Base-by-base conservation (phyloP, 2,329 filamentous ascomycete species). In the Fusarium equiseti region DNA sequence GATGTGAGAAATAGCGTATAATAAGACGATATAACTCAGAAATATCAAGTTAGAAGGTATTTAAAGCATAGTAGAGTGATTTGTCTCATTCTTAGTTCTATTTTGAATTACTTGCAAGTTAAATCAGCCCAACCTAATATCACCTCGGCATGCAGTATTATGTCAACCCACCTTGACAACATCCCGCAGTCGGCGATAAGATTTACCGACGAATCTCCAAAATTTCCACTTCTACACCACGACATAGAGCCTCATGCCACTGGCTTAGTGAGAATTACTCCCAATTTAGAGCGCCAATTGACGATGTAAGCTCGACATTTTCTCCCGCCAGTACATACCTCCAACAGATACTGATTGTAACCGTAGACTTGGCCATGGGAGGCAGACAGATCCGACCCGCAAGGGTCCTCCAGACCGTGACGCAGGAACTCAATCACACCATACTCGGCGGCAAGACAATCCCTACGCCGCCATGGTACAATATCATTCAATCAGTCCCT, bases 401-500 rank as follows among this genome's bases (percentile, higher is more conserved):
- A 43, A 79, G 82, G 77, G 82, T 87, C 75, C 83, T 82, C 73
- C 81, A 85, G 75, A 80, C 81, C 64, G 81, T 85, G 66, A 77
- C 81, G 27, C 77, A 80, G 53, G 79, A 86, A 70, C 76, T 87
- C 58, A 80, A 82, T 73, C 80, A 82, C 68, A 78, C 75, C 52
- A 76, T 83, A 68, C 78, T 84, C 55, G 73, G 70, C 63, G 72
- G 80, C 65, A 75, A 64, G 66, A 76, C 75, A 55, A 75, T 78
- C 75, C 77, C 76, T 49, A 80, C 79, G 50, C 79, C 82, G 55
- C 79, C 84, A 56, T 90, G 88, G 88, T 84, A 85, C 64, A 77
- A 82, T 12, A 84, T 85, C 31, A 78, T 89, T 71, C 81, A 84
- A 72, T 77, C 80, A 15, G 84, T 88, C 40, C 88, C 89, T 38